Conservation (phyloP, 2,329 filamentous ascomycete genomes). For the Fusarium multiceps region DNA sequence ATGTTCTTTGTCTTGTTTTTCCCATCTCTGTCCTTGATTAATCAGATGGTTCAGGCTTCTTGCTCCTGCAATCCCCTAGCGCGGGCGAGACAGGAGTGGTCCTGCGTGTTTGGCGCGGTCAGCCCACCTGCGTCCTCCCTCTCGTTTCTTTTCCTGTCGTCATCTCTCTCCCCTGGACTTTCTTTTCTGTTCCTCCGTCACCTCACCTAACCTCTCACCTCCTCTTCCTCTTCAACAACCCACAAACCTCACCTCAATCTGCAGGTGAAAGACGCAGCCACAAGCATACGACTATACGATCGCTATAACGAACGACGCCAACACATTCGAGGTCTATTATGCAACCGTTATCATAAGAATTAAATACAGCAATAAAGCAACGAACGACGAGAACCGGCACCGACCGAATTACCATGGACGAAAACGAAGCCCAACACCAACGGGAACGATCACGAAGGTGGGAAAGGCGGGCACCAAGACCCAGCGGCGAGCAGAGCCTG, state of each 20-base stretch:
- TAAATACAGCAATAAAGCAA: neutral
- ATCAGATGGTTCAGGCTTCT: neutral
- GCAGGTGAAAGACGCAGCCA: conserved; percentile 17
- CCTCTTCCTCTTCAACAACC: conserved; percentile 40
- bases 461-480: conserved; percentile 35
- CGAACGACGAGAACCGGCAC: conserved; percentile 20
- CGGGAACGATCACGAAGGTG: conserved; percentile 33
- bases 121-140: conserved; percentile 3
- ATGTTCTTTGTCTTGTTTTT: neutral
- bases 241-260: conserved; percentile 32
- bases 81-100: neutral
- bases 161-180: conserved; percentile 37
- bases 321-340: neutral
- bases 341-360: neutral
- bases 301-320: neutral
- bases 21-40: neutral
- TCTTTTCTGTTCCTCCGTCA: conserved; percentile 42
- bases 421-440: conserved; percentile 34
- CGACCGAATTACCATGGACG: conserved; percentile 29
- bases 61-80: neutral
- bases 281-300: neutral
- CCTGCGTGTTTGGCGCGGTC: conserved; percentile 1
- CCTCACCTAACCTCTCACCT: conserved; percentile 12
- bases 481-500: conserved; percentile 35
- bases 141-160: conserved; percentile 17